phyloP scores from a whole-genome alignment of 352 stramenopile genomes.

The Phytophthora foliorum region DNA sequence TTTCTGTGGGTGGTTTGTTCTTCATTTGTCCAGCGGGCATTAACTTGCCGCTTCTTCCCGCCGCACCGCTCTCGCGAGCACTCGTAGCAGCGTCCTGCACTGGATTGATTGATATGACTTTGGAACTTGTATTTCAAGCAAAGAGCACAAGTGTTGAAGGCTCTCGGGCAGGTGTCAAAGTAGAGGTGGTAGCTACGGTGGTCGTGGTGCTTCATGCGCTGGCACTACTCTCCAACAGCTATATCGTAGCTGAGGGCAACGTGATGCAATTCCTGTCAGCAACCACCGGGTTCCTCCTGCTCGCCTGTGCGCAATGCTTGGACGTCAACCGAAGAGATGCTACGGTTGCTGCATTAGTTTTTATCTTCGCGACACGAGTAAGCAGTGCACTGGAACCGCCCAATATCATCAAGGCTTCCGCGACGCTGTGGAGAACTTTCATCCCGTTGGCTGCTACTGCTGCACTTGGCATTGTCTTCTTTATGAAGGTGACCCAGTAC shows the following conservation, averaged over 20 bases:
- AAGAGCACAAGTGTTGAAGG: slow-evolving; percentile 2
- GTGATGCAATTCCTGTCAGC: slow-evolving; percentile 79
- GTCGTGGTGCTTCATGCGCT: slow-evolving; percentile 71
- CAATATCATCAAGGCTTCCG: slow-evolving; percentile 76
- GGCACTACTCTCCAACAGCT: slow-evolving; percentile 87
- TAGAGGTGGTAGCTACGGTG: slow-evolving; percentile 42
- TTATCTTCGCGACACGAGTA: slow-evolving; percentile 57
- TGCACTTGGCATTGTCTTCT: slow-evolving; percentile 30
- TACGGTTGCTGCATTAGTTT: slow-evolving; percentile 42
- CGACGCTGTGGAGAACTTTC: slow-evolving; percentile 50
- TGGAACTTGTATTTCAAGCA: slow-evolving; percentile 8
- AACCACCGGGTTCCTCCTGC: slow-evolving; percentile 59
- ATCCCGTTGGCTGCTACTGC: slow-evolving; percentile 36
- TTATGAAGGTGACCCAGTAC: slow-evolving; percentile 10
- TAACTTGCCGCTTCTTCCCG: slow-evolving; percentile 40
- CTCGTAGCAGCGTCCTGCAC: slow-evolving; percentile 36
- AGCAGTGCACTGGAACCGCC: slow-evolving; percentile 57
- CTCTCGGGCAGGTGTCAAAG: neutral
- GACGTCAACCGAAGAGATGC: slow-evolving; percentile 7
- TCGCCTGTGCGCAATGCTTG: slow-evolving; percentile 38
- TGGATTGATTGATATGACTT: slow-evolving; percentile 31
- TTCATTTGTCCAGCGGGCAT: slow-evolving; percentile 34
- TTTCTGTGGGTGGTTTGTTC: slow-evolving; percentile 17
- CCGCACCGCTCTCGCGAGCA: slow-evolving; percentile 38
- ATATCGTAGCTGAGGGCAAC: slow-evolving; percentile 79